phyloP scores from a whole-genome alignment of 345 rosid genomes.

The Arabis alpina region DNA sequence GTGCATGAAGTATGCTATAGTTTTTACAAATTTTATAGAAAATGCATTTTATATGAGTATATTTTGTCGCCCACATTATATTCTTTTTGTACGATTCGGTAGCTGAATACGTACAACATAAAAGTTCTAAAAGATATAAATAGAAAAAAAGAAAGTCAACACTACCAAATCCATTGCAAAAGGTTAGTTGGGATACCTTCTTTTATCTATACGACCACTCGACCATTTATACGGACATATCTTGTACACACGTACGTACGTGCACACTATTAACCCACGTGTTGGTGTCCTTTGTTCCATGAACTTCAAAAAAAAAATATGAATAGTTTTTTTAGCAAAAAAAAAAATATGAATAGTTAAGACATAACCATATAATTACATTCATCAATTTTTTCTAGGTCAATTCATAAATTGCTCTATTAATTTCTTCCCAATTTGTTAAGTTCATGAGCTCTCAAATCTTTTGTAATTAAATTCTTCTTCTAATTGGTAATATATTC shows the following conservation, averaged over 20 bases:
- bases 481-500: no score
- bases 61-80: background rate
- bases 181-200: constrained; percentile 16
- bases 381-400: no score
- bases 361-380: no score
- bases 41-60: background rate
- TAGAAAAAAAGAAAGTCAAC: constrained; percentile 20
- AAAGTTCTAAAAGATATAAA: background rate
- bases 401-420: no score
- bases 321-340: no score
- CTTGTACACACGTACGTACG: constrained; percentile 1
- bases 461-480: no score
- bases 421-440: no score
- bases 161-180: constrained; percentile 39
- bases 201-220: constrained; percentile 24
- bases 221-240: constrained; percentile 4
- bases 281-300: background rate
- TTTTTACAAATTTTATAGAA: no score
- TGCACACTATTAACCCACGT: background rate
- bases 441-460: no score
- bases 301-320: background rate
- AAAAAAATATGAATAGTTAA: background rate
- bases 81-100: constrained; percentile 2
- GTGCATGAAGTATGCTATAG: no score
- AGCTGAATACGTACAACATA: constrained; percentile 16